Conservation (phyloP, 306 rosid genomes). For the Arachis hypogaea region DNA sequence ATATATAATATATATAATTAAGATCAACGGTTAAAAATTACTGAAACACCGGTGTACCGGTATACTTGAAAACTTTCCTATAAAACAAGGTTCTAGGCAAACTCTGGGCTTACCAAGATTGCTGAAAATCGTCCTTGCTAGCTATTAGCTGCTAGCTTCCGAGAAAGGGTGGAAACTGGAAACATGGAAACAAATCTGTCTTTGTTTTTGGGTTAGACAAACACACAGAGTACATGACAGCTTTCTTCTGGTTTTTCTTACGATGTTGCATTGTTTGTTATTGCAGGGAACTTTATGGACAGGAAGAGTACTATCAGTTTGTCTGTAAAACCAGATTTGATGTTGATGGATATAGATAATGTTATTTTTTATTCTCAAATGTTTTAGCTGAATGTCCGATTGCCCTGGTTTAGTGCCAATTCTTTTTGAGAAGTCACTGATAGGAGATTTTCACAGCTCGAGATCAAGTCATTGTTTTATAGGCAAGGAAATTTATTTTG, state of each 20-base stretch:
- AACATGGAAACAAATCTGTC: not conserved
- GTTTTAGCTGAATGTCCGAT: not conserved
- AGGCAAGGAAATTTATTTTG: not conserved
- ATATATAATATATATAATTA: too few species aligned
- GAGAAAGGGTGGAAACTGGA: not conserved
- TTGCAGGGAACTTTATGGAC: conserved; percentile 67
- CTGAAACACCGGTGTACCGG: too few species aligned
- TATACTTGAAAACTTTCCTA: too few species aligned
- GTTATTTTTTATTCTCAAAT: not conserved
- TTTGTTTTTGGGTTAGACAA: not conserved
- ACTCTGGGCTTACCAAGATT: not conserved
- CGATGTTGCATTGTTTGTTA: conserved; percentile 5
- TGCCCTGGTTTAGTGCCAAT: conserved; percentile 12
- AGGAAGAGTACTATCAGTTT: conserved; percentile 54
- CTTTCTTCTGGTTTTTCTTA: not conserved
- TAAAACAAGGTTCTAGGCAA: too few species aligned
- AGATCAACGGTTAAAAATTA: too few species aligned
- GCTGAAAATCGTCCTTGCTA: not conserved
- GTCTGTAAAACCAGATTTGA: conserved; percentile 42
- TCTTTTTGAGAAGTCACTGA: not conserved
- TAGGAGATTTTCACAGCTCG: not conserved
- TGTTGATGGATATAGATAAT: conserved; percentile 31
- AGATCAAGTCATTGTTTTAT: not conserved
- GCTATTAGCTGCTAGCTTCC: not conserved
- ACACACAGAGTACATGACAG: too few species aligned